Percentiles rank a stretch among this genome's conserved stretches.
Evolutionary conservation across 2,329 filamentous ascomycete species (phyloP).

Genomic region (Aspergillus latus): DNA sequence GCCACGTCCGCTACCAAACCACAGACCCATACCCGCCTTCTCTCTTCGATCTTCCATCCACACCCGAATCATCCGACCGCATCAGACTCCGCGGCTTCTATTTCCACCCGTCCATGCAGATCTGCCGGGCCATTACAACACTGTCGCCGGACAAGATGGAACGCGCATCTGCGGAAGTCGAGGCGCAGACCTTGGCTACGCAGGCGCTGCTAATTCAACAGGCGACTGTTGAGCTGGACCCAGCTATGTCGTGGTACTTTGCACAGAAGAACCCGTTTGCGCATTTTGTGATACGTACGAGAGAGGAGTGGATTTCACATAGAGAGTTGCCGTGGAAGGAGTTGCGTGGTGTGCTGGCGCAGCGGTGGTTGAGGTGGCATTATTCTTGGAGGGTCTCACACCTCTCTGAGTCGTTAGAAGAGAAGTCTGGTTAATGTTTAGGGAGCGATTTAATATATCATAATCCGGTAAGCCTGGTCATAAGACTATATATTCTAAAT

Average conservation of each 20-base stretch:
- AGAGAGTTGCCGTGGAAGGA: not conserved
- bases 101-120: not conserved
- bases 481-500: not conserved
- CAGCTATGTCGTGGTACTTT: constrained; percentile 1
- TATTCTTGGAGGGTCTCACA: not conserved
- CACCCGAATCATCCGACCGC: not conserved
- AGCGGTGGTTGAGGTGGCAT: not conserved
- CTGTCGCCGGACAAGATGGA: not conserved
- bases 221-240: not conserved
- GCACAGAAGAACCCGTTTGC: not conserved
- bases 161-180: not conserved
- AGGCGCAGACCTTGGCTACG: not conserved
- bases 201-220: not conserved
- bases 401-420: not conserved
- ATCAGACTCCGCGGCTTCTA: not conserved
- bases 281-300: not conserved
- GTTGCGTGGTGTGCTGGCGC: not conserved
- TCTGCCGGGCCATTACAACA: not conserved
- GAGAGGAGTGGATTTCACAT: not conserved
- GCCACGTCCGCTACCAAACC: not conserved
- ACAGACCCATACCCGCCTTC: not conserved
- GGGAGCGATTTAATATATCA: not conserved
- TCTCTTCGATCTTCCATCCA: not conserved
- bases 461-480: not conserved
- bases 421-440: not conserved